phyloP scores from a whole-genome alignment of 768 basidiomycete species.

The Clavulina sp. region DNA sequence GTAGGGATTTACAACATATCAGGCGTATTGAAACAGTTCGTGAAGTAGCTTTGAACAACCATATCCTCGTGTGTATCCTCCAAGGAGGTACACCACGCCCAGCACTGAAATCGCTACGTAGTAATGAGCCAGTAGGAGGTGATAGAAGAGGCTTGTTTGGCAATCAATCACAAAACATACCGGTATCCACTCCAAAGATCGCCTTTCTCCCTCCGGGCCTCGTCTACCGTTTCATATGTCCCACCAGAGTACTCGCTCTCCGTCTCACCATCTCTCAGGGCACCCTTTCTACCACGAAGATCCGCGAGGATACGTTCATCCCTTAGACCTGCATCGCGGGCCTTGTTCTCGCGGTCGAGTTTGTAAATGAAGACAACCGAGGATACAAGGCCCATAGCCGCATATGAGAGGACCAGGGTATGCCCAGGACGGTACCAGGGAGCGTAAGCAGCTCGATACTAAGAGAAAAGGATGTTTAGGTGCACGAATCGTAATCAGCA shows the following conservation, averaged over 20 bases:
- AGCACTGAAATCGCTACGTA: too few species aligned
- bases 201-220: slow-evolving; percentile 52
- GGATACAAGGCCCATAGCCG: slow-evolving; percentile 39
- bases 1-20: too few species aligned
- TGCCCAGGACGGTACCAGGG: slow-evolving; percentile 61
- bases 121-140: too few species aligned
- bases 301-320: slow-evolving; percentile 51
- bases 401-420: slow-evolving; percentile 50
- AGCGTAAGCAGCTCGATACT: slow-evolving; percentile 46
- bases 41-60: too few species aligned
- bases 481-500: too few species aligned
- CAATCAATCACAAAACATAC: slow-evolving; percentile 45
- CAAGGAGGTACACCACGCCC: too few species aligned
- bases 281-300: too few species aligned
- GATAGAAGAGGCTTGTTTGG: too few species aligned
- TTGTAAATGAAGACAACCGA: slow-evolving; percentile 27
- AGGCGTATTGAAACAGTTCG: too few species aligned
- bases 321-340: slow-evolving; percentile 47
- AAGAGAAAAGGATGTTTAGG: too few species aligned
- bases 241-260: slow-evolving; percentile 28
- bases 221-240: slow-evolving; percentile 33
- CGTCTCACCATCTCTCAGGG: too few species aligned
- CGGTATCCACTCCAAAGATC: slow-evolving; percentile 63
- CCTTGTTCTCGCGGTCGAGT: slow-evolving; percentile 43
- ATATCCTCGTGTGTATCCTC: too few species aligned